phyloP scores from a whole-genome alignment of 2,329 filamentous ascomycete species.

The Colletotrichum zoysiae region DNA sequence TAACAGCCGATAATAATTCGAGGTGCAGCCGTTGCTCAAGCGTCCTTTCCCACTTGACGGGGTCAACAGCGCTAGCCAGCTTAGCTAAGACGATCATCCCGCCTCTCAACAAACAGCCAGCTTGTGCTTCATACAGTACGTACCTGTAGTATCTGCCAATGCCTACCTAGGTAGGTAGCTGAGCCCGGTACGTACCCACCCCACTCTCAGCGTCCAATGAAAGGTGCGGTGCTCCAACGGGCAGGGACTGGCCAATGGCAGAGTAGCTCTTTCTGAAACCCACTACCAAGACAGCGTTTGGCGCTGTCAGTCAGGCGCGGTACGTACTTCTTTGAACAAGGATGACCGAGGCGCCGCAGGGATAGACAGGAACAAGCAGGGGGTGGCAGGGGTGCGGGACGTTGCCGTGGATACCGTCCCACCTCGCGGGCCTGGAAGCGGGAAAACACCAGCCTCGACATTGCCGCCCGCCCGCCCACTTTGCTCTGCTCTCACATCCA shows the following conservation, averaged over 20 bases:
- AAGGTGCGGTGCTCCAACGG: neutral
- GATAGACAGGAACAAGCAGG: neutral
- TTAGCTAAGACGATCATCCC: neutral
- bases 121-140: too few species aligned
- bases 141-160: neutral
- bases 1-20: neutral
- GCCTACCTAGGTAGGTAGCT: too few species aligned
- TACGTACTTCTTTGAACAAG: neutral
- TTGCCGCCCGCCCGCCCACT: constrained; percentile 7
- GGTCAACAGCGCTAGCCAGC: neutral
- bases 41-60: neutral
- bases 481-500: neutral
- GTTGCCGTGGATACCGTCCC: constrained; percentile 39
- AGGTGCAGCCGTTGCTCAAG: neutral
- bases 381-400: neutral
- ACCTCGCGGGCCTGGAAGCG: constrained; percentile 14
- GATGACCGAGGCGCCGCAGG: neutral
- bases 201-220: neutral
- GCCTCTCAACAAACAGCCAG: neutral
- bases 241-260: constrained; percentile 22
- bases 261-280: constrained; percentile 38
- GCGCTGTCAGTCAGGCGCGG: neutral
- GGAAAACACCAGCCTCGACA: constrained; percentile 26
- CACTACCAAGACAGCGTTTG: constrained; percentile 13
- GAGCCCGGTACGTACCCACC: neutral